Evolutionary conservation across 2,329 filamentous ascomycete species (phyloP).

Genomic region (Hypoxylon sp.): DNA sequence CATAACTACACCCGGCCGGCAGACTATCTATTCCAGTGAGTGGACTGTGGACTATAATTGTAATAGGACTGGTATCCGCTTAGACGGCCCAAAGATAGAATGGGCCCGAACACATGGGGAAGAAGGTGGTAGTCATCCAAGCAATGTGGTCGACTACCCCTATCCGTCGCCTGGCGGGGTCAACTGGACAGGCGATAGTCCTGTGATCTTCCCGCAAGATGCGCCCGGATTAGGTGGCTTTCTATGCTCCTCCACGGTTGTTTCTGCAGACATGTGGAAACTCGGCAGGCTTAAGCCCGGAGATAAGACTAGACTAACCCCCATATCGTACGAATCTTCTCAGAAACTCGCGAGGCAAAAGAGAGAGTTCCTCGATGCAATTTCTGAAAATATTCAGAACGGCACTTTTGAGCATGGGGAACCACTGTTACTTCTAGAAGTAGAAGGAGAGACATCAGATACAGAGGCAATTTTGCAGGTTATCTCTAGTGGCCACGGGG

Average conservation of each 20-base stretch:
- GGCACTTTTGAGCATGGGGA: background rate
- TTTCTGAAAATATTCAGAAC: conserved; percentile 34
- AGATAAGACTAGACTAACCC: conserved; percentile 53
- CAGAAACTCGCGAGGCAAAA: conserved; percentile 47
- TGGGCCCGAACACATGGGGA: conserved; percentile 59
- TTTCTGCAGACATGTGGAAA: conserved; percentile 60
- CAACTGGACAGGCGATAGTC: conserved; percentile 61
- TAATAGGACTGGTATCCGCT: conserved; percentile 58
- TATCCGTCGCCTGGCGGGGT: conserved; percentile 59
- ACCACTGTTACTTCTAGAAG: conserved; percentile 14
- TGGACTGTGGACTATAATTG: conserved; percentile 61
- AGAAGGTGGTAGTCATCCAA: conserved; percentile 58
- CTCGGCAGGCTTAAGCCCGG: conserved; percentile 59
- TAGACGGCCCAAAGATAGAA: conserved; percentile 56
- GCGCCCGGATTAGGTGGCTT: conserved; percentile 61
- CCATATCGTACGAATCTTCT: conserved; percentile 51
- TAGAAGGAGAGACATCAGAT: conserved; percentile 10
- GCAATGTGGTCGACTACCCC: conserved; percentile 59
- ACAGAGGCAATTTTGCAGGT: conserved; percentile 37
- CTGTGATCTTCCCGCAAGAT: conserved; percentile 58
- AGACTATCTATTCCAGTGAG: conserved; percentile 53
- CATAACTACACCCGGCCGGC: conserved; percentile 54
- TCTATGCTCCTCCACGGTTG: conserved; percentile 57
- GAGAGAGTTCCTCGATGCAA: conserved; percentile 43
- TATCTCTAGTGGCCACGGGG: conserved; percentile 44